Percentiles rank a stretch among this genome's conserved stretches.
These are phyloP conservation scores for Pseudozyma sp. DNA, from an alignment of 1,284 basidiomycete species.

Conservation along the genomic window DNA sequence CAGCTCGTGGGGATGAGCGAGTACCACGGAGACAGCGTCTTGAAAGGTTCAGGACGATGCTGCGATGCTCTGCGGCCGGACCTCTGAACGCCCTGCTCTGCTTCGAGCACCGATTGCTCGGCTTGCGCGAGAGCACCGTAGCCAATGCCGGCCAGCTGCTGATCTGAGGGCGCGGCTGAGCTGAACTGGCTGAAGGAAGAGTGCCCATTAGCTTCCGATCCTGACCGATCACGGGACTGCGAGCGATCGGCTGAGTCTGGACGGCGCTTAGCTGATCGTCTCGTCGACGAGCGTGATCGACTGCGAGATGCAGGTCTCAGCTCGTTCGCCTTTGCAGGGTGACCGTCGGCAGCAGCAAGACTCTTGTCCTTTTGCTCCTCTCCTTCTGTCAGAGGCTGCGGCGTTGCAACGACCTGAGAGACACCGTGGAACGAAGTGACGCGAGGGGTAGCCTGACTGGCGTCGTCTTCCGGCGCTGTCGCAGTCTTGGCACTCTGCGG, in stretches of 20 bases:
- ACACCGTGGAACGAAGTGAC: constrained; percentile 31
- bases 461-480: constrained; percentile 28
- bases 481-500: constrained; percentile 36
- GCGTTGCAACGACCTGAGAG: constrained; percentile 30
- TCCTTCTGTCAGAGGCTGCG: constrained; percentile 8
- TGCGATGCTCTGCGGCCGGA: constrained; percentile 30
- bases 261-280: constrained; percentile 2
- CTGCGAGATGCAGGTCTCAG: constrained; percentile 16
- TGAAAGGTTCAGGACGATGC: constrained; percentile 24
- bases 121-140: constrained; percentile 61
- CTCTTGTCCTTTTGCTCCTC: constrained; percentile 23
- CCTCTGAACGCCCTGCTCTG: constrained; percentile 16
- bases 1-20: constrained; percentile 27
- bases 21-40: constrained; percentile 43
- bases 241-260: constrained; percentile 26
- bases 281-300: constrained; percentile 26
- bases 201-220: constrained; percentile 30
- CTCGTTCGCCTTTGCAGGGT: background rate
- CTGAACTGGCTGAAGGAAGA: constrained; percentile 43
- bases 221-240: constrained; percentile 17
- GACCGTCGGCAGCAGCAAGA: constrained; percentile 6
- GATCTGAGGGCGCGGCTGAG: constrained; percentile 15
- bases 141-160: constrained; percentile 47
- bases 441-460: constrained; percentile 39
- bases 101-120: constrained; percentile 36